A percentile compares a stretch with the other conserved stretches of the same genome.
Evolutionary conservation across 495 filamentous ascomycete genomes (phyloP).

Genomic region (Neurospora sp.): DNA sequence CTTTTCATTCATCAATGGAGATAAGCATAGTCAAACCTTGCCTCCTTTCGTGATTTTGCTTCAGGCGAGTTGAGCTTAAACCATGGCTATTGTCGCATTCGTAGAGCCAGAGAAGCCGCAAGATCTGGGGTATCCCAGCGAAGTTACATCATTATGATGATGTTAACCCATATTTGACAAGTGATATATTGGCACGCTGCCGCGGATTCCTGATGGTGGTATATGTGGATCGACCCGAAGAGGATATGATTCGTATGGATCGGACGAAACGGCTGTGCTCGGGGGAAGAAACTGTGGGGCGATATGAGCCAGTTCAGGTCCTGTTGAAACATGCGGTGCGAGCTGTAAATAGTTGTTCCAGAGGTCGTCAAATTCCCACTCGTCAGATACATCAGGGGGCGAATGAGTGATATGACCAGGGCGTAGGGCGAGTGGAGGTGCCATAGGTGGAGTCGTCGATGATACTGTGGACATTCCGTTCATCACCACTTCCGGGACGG

Average conservation of each 20-base stretch:
- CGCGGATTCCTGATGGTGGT: background rate
- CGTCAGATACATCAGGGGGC: constrained; percentile 26
- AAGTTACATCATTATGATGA: background rate
- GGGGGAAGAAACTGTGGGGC: constrained; percentile 16
- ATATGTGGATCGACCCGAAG: constrained; percentile 4
- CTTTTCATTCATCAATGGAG: background rate
- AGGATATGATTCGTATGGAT: constrained; percentile 13
- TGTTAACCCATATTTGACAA: constrained; percentile 7
- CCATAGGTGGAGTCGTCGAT: background rate
- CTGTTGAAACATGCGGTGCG: constrained; percentile 10
- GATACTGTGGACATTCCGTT: constrained; percentile 10
- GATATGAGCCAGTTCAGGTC: constrained; percentile 1
- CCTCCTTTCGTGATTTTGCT: background rate
- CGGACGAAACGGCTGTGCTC: constrained; percentile 4
- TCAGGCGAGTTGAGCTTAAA: background rate
- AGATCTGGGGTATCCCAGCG: background rate
- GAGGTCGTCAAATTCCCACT: constrained; percentile 47
- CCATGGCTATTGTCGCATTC: background rate
- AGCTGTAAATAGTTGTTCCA: constrained; percentile 38
- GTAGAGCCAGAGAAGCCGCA: background rate
- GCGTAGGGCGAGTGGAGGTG: background rate
- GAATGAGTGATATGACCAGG: constrained; percentile 10
- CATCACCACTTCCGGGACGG: constrained; percentile 7
- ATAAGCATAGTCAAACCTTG: background rate
- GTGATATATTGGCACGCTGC: constrained; percentile 7